A percentile compares a stretch with the other conserved stretches of the same genome.
These are phyloP conservation scores for Rhynchosporium agropyri DNA, from an alignment of 2,329 filamentous ascomycete genomes.

Conservation along the genomic window DNA sequence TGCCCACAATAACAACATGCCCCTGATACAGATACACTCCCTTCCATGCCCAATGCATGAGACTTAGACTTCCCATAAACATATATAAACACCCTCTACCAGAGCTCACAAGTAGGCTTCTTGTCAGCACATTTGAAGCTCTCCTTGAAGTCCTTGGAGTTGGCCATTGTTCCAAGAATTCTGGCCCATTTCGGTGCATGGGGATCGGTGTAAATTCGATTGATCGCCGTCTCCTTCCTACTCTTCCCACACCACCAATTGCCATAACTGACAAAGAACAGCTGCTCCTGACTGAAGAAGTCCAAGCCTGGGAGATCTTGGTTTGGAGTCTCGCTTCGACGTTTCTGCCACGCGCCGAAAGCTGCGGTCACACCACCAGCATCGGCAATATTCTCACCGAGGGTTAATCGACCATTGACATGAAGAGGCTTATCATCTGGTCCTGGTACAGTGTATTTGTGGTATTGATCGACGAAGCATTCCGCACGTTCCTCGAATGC, in stretches of 20 bases:
- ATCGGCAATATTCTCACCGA: constrained; percentile 74
- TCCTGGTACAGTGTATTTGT: constrained; percentile 59
- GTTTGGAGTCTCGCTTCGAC: constrained; percentile 54
- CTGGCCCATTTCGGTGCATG: constrained; percentile 67
- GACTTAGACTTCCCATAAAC: not conserved
- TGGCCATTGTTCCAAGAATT: constrained; percentile 64
- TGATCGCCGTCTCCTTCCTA: constrained; percentile 58
- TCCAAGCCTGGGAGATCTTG: constrained; percentile 61
- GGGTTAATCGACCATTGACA: constrained; percentile 64
- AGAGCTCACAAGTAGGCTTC: constrained; percentile 70
- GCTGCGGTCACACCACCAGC: constrained; percentile 66
- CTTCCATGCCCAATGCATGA: not conserved
- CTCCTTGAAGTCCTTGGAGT: constrained; percentile 68
- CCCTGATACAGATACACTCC: not conserved
- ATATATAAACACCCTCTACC: constrained; percentile 48
- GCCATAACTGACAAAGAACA: constrained; percentile 69
- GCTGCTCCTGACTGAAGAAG: constrained; percentile 65
- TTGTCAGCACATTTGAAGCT: constrained; percentile 67
- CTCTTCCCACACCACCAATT: constrained; percentile 70
- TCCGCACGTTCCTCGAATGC: constrained; percentile 61
- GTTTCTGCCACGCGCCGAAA: constrained; percentile 67
- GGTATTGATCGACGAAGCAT: constrained; percentile 71
- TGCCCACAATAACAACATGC: not conserved
- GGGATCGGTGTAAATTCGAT: constrained; percentile 62
- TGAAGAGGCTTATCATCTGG: constrained; percentile 59